Evolutionary conservation across 1,139 yeast species (phyloP), one percentile per base, ranked within the genome.

Genomic region (Dujonia santamariae): DNA sequence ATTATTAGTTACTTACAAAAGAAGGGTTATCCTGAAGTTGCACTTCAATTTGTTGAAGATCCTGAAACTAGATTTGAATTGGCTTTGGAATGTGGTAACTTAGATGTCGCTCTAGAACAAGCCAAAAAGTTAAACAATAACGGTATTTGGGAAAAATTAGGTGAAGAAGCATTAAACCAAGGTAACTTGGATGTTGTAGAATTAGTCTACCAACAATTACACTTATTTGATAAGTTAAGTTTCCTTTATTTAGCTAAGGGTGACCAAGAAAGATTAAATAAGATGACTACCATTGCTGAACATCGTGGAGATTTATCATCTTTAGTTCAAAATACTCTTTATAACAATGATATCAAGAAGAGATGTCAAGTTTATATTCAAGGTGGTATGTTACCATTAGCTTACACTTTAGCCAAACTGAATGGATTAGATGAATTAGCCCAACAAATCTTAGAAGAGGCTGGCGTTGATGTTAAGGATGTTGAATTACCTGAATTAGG

Each of bases 11-110:
- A 92, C 59, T 73, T 94, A 53, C 96, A 94, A 58, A 84, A 90
- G 69, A 80, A 87, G 56, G 99, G 98, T 2, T 92, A 84, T 59
- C 97, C 98, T 13, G 96, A 86, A 58, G 72, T 77, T 44, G 98
- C 99, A 2, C 72, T 94, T 42, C 97, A 92, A 58, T 94, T 94
- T 57, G 98, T 94, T 39, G 84, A 87, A 61, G 98, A 94, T 58
- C 85, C 97, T 5, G 96, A 90, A 58, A 87, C 97, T 22, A 78
- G 96, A 61, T 92, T 94, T 54, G 98, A 92, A 48, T 73, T 94
- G 50, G 97, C 98, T 19, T 72, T 92, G 45, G 97, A 92, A 63
- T 86, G 96, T 54, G 92, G 96, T 46, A 86, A 92, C 56, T 70
- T 94, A 45, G 75, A 72, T 19, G 85, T 85, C 46, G 98, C 98